Base-by-base conservation (phyloP, 441 rosid species). In the Mallotus japonicus region DNA sequence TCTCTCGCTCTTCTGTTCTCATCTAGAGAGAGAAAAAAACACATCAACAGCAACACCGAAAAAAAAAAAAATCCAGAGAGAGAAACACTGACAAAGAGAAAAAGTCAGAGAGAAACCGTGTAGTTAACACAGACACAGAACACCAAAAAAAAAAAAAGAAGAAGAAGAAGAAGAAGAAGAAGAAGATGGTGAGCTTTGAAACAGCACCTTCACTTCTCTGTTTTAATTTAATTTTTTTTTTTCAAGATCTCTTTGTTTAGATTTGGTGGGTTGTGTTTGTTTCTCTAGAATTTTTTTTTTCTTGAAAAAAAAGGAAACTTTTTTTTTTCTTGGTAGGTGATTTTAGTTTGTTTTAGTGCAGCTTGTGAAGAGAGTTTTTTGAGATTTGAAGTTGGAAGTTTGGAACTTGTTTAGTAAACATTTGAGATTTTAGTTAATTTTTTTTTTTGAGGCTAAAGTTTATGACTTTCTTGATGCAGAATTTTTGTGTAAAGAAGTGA, bases 61-160 rank as follows among this genome's bases (percentile, higher is more conserved):
- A n/a, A 69, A 24, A 59, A 55, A 24, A 11, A 8, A 34, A 16
- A 61, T 14, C 32, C 40, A 63, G 69, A 57, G 81, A 74, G 76
- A 76, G 81, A 71, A 62, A 70, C 20, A 34, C 12, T 28, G 9
- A 54, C 4, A 49, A 14, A n/a, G 5, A 7, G 7, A 44, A 68
- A 11, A 34, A 17, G 60, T 57, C 64, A 65, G 69, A 71, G 58
- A 63, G 72, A 59, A 19, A 57, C 49, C 32, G 75, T 46, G 79
- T 54, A 62, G 37, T 51, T 63, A 76, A 67, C 67, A 79, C 78
- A 75, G 77, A 75, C 68, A 73, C 59, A 57, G 28, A 47, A 55
- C 32, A 28, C 32, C 32, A 28, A 28, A 28, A 28, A 28, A 28
- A 28, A 28, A 28, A 28, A 28, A 28, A 28, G 2, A 28, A 28